These are phyloP conservation scores for Toxicodendron radicans DNA, from an alignment of 345 rosid genomes.

Conservation along the genomic window DNA sequence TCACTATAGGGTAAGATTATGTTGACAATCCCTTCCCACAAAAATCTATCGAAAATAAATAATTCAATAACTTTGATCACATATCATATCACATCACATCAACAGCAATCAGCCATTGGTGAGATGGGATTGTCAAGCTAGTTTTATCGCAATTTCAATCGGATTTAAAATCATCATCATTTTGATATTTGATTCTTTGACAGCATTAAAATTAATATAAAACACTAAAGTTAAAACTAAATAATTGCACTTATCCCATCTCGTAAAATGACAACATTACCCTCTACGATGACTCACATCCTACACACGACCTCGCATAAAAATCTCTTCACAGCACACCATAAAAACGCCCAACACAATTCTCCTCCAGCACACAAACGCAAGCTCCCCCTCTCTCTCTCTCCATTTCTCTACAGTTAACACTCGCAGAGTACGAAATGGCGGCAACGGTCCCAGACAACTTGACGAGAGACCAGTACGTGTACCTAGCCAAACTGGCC, in stretches of 20 bases:
- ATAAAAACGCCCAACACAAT: not conserved
- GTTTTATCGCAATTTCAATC: too few relatives aligned
- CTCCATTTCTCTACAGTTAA: not conserved
- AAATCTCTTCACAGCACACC: not conserved
- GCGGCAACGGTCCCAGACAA: conserved; percentile 47
- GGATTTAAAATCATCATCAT: too few relatives aligned
- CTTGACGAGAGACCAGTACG: conserved; percentile 80
- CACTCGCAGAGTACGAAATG: conserved; percentile 15
- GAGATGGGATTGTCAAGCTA: too few relatives aligned
- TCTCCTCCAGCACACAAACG: not conserved
- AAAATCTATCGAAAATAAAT: too few relatives aligned
- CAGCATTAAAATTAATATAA: too few relatives aligned
- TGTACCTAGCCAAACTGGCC: conserved; percentile 90
- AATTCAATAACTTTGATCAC: too few relatives aligned
- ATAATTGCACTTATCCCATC: not conserved
- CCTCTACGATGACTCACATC: conserved; percentile 3
- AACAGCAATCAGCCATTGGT: too few relatives aligned
- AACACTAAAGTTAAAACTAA: too few relatives aligned
- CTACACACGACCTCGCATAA: not conserved
- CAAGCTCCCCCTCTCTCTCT: not conserved
- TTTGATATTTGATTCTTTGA: too few relatives aligned
- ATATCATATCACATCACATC: too few relatives aligned
- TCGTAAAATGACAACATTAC: not conserved
- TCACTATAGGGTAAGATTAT: too few relatives aligned
- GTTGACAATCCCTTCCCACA: too few relatives aligned